These are phyloP conservation scores for Populus trichocarpa DNA, from an alignment of 441 rosid genomes.

Conservation along the genomic window DNA sequence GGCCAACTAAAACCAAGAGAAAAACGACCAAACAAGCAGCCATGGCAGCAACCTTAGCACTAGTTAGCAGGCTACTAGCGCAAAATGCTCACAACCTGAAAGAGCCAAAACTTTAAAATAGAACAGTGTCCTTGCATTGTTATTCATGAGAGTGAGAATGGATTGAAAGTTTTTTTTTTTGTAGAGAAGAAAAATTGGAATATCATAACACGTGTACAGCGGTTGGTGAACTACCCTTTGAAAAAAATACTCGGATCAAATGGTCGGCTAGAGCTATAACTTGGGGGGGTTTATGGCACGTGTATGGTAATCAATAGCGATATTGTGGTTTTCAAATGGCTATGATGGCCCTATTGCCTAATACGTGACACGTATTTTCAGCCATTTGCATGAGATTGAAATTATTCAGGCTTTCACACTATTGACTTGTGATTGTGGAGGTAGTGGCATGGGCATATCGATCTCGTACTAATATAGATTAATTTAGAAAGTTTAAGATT, in stretches of 20 bases:
- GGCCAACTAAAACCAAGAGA: slow-evolving; percentile 22
- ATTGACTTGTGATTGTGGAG: too few species aligned
- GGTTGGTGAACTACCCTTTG: slow-evolving; percentile 82
- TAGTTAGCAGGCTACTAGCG: too few species aligned
- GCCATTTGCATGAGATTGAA: background rate
- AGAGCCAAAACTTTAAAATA: background rate
- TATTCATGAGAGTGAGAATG: slow-evolving; percentile 11
- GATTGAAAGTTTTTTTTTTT: background rate
- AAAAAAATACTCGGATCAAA: slow-evolving; percentile 23
- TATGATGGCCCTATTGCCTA: background rate
- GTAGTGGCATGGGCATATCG: too few species aligned
- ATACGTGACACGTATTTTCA: slow-evolving; percentile 15
- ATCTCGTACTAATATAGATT: too few species aligned
- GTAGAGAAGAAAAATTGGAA: slow-evolving; percentile 8
- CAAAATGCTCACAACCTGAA: background rate
- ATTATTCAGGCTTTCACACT: slow-evolving; percentile 2
- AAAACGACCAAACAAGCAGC: slow-evolving; percentile 22
- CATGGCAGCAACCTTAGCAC: background rate
- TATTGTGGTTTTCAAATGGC: slow-evolving; percentile 3
- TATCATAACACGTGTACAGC: slow-evolving; percentile 36
- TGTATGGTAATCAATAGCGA: background rate
- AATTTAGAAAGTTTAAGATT: too few species aligned
- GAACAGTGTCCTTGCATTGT: background rate
- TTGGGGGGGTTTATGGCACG: slow-evolving; percentile 21
- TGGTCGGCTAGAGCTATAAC: slow-evolving; percentile 44